Evolutionary conservation across 2,329 filamentous ascomycete species (phyloP).

Genomic region (Xylaria sp.): DNA sequence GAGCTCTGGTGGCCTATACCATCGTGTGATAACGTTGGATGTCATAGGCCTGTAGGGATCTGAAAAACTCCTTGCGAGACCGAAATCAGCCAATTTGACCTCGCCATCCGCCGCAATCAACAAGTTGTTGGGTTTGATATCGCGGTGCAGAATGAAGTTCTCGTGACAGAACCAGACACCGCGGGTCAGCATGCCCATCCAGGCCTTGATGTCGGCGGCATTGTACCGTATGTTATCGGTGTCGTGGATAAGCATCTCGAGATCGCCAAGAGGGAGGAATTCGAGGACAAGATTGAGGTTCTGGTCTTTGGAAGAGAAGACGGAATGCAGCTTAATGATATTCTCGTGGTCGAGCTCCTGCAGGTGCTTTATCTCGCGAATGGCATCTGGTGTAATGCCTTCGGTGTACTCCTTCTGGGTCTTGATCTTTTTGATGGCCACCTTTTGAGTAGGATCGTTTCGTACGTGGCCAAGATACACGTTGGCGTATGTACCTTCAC

Average conservation of each 20-base stretch:
- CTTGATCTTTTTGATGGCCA: conserved; percentile 96
- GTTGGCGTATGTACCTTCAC: conserved; percentile 96
- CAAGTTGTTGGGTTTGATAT: conserved; percentile 99
- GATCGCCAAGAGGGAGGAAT: conserved; percentile 90
- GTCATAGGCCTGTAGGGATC: conserved; percentile 94
- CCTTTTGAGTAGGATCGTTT: conserved; percentile 75
- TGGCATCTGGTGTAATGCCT: conserved; percentile 92
- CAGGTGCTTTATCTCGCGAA: conserved; percentile 95
- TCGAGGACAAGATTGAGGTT: conserved; percentile 97
- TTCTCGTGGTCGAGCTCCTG: conserved; percentile 96
- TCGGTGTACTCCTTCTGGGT: conserved; percentile 87
- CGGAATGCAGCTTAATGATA: conserved; percentile 90
- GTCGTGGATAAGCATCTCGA: conserved; percentile 95
- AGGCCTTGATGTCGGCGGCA: conserved; percentile 92
- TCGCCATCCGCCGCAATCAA: conserved; percentile 93
- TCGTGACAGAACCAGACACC: conserved; percentile 98
- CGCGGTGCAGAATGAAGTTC: conserved; percentile 91
- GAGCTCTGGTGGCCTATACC: conserved; percentile 95
- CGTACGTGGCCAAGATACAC: conserved; percentile 90
- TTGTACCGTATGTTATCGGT: conserved; percentile 81
- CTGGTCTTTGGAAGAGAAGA: conserved; percentile 96
- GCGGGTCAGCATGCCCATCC: conserved; percentile 97
- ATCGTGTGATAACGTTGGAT: conserved; percentile 92
- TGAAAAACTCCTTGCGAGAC: conserved; percentile 87
- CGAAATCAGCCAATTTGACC: conserved; percentile 97